phyloP scores from a whole-genome alignment of 768 basidiomycete species.

The Lenzites betulinus region DNA sequence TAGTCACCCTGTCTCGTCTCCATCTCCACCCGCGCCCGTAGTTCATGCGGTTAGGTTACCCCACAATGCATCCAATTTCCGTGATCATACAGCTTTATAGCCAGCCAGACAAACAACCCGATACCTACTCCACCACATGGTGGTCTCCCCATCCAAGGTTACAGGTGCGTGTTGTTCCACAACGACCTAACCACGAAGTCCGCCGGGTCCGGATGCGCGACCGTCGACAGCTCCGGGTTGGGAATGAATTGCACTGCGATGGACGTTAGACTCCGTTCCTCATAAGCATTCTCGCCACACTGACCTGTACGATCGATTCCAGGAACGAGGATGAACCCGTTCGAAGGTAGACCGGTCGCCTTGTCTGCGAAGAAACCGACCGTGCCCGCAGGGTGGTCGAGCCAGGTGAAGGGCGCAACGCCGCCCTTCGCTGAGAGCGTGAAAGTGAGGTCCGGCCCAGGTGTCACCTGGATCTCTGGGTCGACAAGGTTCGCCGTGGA shows the following conservation, averaged over 20 bases:
- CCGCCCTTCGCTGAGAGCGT: slow-evolving; percentile 54
- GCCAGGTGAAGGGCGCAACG: slow-evolving; percentile 60
- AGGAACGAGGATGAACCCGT: slow-evolving; percentile 59
- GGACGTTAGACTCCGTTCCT: slow-evolving; percentile 41
- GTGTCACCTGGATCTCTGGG: slow-evolving; percentile 45
- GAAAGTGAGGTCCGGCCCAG: slow-evolving; percentile 43
- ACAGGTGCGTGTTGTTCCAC: slow-evolving; percentile 3
- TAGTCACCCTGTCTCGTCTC: not conserved
- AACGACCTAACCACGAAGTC: slow-evolving; percentile 1
- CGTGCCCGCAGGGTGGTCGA: slow-evolving; percentile 58
- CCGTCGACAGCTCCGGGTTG: slow-evolving; percentile 93
- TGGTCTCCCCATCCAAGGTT: no score
- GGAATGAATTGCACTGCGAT: slow-evolving; percentile 80
- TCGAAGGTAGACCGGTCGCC: slow-evolving; percentile 42
- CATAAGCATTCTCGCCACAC: slow-evolving; percentile 60
- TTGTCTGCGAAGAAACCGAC: slow-evolving; percentile 54
- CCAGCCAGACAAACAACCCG: no score
- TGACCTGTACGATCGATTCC: slow-evolving; percentile 53
- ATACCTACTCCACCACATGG: no score
- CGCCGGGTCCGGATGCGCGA: slow-evolving; percentile 8
- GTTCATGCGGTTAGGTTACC: not conserved
- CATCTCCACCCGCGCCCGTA: not conserved
- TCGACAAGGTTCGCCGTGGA: slow-evolving; percentile 49
- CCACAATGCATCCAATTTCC: not conserved
- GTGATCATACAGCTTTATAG: no score